A percentile compares a stretch with the other conserved stretches of the same genome.
phyloP scores from a whole-genome alignment of 805 yeast genomes.

The Candida wancherniae region DNA sequence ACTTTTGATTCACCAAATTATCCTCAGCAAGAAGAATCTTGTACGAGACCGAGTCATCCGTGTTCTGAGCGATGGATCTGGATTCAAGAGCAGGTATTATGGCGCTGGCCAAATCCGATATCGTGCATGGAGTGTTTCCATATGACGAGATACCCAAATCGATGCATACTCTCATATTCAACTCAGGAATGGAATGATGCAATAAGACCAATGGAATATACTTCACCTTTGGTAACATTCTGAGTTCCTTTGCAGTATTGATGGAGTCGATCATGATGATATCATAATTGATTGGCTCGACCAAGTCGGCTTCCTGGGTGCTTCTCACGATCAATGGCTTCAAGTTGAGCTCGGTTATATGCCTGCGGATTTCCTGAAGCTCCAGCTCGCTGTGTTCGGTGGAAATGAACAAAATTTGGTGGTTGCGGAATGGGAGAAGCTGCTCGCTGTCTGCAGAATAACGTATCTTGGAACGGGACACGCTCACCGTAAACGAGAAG shows the following conservation, averaged over 20 bases:
- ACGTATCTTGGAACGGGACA: conserved; percentile 64
- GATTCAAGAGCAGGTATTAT: conserved; percentile 82
- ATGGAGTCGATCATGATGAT: conserved; percentile 79
- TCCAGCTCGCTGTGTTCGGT: conserved; percentile 54
- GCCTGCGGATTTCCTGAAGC: conserved; percentile 45
- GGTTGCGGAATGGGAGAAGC: conserved; percentile 65
- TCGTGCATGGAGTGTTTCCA: conserved; percentile 84
- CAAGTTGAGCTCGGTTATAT: conserved; percentile 52
- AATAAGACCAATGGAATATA: conserved; percentile 79
- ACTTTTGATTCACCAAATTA: conserved; percentile 79
- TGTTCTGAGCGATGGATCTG: conserved; percentile 71
- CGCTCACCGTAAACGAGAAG: conserved; percentile 75
- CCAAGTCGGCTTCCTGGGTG: conserved; percentile 52
- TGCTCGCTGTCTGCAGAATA: conserved; percentile 63
- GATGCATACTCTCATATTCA: conserved; percentile 75
- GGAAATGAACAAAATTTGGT: conserved; percentile 65
- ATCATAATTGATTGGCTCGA: conserved; percentile 61
- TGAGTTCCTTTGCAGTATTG: conserved; percentile 64
- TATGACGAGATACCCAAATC: conserved; percentile 84
- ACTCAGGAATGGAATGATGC: conserved; percentile 69
- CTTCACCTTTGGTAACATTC: conserved; percentile 71
- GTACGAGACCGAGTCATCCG: conserved; percentile 73
- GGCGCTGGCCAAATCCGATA: conserved; percentile 76
- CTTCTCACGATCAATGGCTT: conserved; percentile 56
- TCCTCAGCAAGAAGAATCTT: conserved; percentile 80